Evolutionary conservation across 192 early-diverging fungal species (phyloP), one percentile per base, ranked within the genome.

Genomic region (Umbelopsis isabellina): DNA sequence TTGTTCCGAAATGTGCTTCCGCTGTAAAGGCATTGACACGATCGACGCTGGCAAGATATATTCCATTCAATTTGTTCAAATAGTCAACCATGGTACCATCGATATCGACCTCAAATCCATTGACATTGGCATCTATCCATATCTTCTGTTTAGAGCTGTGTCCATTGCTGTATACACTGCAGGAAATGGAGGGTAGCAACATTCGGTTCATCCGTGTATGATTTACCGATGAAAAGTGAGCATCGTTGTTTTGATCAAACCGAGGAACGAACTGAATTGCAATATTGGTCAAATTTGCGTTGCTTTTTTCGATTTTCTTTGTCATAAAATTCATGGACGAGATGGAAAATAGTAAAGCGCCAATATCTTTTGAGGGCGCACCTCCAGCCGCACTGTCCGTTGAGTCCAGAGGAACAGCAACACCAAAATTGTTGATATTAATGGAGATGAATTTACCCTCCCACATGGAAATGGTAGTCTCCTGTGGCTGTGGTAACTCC

Each of bases 81-180:
- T 91, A 85, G 16, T 86, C 84, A 0, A 89, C 81, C 66, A 94
- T 83, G 13, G 76, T 79, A 12, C 89, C 84, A 65, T 91, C 90
- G 37, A 94, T 72, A 45, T 93, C 88, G 10, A 94, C 67, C 51
- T 90, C 86, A 71, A 94, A 94, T 4, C 92, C 92, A 46, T 83
- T 80, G 3, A 93, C 87, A 4, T 82, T 69, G 2, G 89, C 86
- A 66, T 85, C 73, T n/a, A 89, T 77, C 7, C 71, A 72, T 9
- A 91, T 49, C 12, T 30, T 47, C 18, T 72, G 70, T n/a, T 71
- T 67, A 27, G 80, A 75, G 50, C 81, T 81, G 20, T 78, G 74
- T 13, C 66, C 77, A 11, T 61, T 76, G 10, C 77, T 71, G 18
- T 80, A 72, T 3, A 90, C 74, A 46, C 87, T 79, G 64, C 83